phyloP scores from a whole-genome alignment of 73 alveolate genomes.

The Tetrahymena elliotti region DNA sequence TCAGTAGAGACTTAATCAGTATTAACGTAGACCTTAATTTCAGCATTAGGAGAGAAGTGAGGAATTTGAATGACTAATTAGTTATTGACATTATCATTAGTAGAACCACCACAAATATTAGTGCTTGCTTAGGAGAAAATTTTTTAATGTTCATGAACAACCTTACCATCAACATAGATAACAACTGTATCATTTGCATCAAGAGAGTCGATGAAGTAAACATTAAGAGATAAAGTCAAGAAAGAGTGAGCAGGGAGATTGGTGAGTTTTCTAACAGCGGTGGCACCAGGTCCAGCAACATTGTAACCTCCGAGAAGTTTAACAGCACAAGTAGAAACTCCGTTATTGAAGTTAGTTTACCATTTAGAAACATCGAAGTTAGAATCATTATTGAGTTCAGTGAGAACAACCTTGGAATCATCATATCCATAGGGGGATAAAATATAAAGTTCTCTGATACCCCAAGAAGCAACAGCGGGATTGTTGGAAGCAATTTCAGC shows the following conservation, averaged over 20 bases:
- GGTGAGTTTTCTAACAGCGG: not conserved
- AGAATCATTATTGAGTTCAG: not conserved
- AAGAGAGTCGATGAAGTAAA: not conserved
- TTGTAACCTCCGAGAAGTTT: not conserved
- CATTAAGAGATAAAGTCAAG: not conserved
- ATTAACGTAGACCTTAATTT: not conserved
- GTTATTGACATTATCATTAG: not conserved
- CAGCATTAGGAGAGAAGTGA: not conserved
- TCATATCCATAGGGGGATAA: not conserved
- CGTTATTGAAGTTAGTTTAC: not conserved
- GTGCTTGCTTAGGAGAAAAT: not conserved
- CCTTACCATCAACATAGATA: not conserved
- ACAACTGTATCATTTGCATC: not conserved
- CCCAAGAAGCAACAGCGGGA: not conserved
- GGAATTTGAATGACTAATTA: not conserved
- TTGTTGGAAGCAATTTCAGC: not conserved
- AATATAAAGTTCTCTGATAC: not conserved
- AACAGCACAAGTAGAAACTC: not conserved
- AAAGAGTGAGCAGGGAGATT: not conserved
- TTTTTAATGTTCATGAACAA: not conserved
- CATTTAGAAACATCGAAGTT: not conserved
- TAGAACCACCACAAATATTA: not conserved
- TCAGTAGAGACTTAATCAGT: not conserved
- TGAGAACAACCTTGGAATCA: not conserved
- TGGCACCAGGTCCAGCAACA: not conserved